Evolutionary conservation across 805 yeast species (phyloP), one percentile per base, ranked within the genome.

Genomic region (Ogataea neopini): DNA sequence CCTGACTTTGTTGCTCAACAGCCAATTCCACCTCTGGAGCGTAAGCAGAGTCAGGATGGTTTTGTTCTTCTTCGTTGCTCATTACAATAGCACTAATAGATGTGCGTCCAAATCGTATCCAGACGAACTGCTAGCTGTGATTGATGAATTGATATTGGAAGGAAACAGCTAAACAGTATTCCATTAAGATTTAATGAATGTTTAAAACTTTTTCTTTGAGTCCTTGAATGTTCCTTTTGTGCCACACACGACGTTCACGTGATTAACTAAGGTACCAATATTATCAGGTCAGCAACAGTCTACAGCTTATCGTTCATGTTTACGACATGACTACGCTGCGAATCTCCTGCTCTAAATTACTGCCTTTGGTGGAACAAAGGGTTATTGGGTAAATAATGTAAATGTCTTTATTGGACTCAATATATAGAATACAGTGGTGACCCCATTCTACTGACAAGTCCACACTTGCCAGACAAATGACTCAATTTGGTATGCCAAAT

Each of bases 381-480:
- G 4, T 28, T 28, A 7, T 28, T n/a, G n/a, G 32, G 32, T 4
- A 4, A 9, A 28, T 28, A n/a, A 30, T 30, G 5, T 28, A 9
- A 28, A 28, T 28, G 30, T 28, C 8, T 5, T 22, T 22, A 22
- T 22, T 22, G 8, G 25, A 22, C 7, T 22, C 7, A 22, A 22
- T 22, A 39, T 26, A 39, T 26, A 28, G 17, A 22, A 23, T 17
- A 28, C 25, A 39, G 14, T 22, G 19, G 11, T 5, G 18, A 11
- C 25, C 18, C 15, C 25, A 4, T 25, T 26, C 34, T 11, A 10
- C 13, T 26, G 20, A 40, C 48, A 51, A 51, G 54, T 43, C 54
- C 54, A 45, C 54, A 45, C 54, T 51, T 51, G 50, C 43, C 43
- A 19, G 17, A 23, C 6, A 3, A 23, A 22, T 37, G n/a, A 34